Evolutionary conservation across 1,139 yeast species (phyloP).

Genomic region (Scheffersomyces insectosa): DNA sequence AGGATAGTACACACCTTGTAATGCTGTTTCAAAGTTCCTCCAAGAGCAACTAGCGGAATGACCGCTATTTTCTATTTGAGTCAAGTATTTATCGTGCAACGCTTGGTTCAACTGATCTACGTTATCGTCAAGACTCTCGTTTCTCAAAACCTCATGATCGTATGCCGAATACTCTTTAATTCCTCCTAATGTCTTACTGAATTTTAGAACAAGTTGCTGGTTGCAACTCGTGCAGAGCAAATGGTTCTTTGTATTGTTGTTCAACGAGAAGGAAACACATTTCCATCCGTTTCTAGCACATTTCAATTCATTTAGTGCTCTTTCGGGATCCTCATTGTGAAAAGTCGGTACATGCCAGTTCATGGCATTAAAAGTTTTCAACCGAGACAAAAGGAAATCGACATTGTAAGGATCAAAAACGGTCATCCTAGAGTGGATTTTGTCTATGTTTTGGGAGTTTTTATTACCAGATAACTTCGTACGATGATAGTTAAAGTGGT

Average conservation of each 20-base stretch:
- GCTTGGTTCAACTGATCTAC: slow-evolving; percentile 24
- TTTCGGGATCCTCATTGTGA: slow-evolving; percentile 3
- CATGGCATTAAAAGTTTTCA: slow-evolving; percentile 31
- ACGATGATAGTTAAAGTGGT: slow-evolving; percentile 40
- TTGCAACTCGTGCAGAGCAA: slow-evolving; percentile 37
- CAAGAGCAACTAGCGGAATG: slow-evolving; percentile 39
- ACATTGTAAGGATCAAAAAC: slow-evolving; percentile 39
- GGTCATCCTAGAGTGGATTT: slow-evolving; percentile 14
- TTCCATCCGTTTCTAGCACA: slow-evolving; percentile 48
- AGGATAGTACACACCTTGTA: slow-evolving; percentile 36
- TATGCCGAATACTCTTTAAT: slow-evolving; percentile 1
- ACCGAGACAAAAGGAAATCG: slow-evolving; percentile 25
- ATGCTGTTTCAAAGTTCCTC: slow-evolving; percentile 38
- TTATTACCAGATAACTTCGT: slow-evolving; percentile 16
- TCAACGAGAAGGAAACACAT: slow-evolving; percentile 30
- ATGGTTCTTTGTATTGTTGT: slow-evolving; percentile 28
- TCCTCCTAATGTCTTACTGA: slow-evolving; percentile 12
- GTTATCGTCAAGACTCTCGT: background rate
- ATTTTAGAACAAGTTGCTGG: slow-evolving; percentile 28
- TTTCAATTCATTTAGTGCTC: slow-evolving; percentile 29
- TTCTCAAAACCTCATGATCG: background rate
- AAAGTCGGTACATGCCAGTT: slow-evolving; percentile 36
- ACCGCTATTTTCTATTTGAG: slow-evolving; percentile 24
- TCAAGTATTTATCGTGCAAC: slow-evolving; percentile 25
- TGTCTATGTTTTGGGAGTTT: slow-evolving; percentile 9